Conservation (phyloP, 129 eudicot genomes). For the Flaveria brownii region DNA sequence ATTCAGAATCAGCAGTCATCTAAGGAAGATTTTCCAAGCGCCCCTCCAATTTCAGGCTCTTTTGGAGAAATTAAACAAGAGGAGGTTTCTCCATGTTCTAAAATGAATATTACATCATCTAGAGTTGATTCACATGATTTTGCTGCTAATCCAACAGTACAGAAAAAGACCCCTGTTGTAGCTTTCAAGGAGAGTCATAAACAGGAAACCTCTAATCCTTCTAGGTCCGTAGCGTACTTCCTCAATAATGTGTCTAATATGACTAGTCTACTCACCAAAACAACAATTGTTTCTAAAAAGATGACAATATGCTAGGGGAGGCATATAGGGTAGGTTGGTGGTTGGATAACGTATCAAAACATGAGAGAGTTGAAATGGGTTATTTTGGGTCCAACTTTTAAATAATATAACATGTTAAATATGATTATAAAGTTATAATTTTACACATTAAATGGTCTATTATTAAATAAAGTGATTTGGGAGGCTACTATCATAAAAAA, state of each 20-base stretch:
- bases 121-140: conserved; percentile 30
- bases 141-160: conserved; percentile 31
- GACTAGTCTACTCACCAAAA: conserved; percentile 17
- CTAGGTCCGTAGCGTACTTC: conserved; percentile 46
- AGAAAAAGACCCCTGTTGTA: conserved; percentile 30
- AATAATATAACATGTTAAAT: no score
- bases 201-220: conserved; percentile 36
- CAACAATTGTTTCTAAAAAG: neutral
- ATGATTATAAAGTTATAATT: neutral
- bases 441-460: neutral
- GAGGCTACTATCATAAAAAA: neutral
- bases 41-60: conserved; percentile 68
- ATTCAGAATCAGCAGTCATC: conserved; percentile 40
- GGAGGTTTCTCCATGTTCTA: conserved; percentile 33
- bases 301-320: neutral
- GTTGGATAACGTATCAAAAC: neutral
- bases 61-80: conserved; percentile 50
- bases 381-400: neutral
- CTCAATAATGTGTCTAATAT: neutral
- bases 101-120: conserved; percentile 30
- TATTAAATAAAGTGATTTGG: neutral
- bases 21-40: conserved; percentile 70
- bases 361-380: neutral
- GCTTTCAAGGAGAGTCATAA: conserved; percentile 27
- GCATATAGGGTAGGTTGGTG: neutral